A percentile compares a stretch with the other conserved stretches of the same genome.
These are phyloP conservation scores for Poterioochromonas sp. DNA, from an alignment of 352 stramenopile genomes.

Conservation along the genomic window DNA sequence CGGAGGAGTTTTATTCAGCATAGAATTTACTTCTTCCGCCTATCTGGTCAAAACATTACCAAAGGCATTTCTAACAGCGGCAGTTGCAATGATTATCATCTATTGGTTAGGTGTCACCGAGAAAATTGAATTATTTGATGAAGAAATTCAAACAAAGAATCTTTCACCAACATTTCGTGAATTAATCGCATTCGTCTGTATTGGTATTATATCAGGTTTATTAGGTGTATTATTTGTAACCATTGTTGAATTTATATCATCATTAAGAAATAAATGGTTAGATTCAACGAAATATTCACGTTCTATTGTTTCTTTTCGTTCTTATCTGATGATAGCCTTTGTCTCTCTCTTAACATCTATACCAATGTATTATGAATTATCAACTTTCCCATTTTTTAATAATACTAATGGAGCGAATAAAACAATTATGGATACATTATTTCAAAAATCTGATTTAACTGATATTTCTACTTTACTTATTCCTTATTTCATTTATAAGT, in stretches of 20 bases:
- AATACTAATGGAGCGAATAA: constrained; percentile 43
- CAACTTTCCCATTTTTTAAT: not conserved
- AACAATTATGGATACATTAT: constrained; percentile 72
- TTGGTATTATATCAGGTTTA: not conserved
- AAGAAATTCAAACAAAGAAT: not conserved
- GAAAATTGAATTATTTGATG: not conserved
- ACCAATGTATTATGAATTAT: not conserved
- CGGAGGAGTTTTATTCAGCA: constrained; percentile 82
- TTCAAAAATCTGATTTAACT: constrained; percentile 44
- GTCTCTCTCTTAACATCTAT: not conserved
- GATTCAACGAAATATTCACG: not conserved
- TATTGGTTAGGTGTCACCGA: constrained; percentile 45
- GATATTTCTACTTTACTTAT: constrained; percentile 36
- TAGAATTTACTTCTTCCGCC: constrained; percentile 78
- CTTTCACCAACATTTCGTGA: not conserved
- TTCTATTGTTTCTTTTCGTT: no score
- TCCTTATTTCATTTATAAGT: constrained; percentile 50
- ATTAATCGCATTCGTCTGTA: not conserved
- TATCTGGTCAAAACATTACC: constrained; percentile 76
- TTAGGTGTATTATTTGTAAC: constrained; percentile 5
- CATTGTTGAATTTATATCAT: not conserved
- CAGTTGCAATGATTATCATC: constrained; percentile 42
- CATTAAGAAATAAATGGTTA: not conserved
- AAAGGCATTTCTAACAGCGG: constrained; percentile 47
- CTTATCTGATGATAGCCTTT: not conserved